Conservation (phyloP, 1,284 basidiomycete genomes). For the Cryptococcus amylolentus region DNA sequence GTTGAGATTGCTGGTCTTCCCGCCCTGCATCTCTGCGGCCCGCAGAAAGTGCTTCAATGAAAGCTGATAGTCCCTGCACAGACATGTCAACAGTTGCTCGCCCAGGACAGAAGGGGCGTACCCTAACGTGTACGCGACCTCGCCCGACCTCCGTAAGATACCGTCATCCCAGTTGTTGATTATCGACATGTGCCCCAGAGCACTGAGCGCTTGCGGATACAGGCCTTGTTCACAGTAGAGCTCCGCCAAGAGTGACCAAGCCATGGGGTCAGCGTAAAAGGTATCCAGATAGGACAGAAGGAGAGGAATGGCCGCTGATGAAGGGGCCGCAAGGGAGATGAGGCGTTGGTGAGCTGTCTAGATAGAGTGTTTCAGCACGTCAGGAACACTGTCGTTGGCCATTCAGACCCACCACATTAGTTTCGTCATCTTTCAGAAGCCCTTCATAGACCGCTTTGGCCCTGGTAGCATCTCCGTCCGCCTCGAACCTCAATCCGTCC, state of each 20-base stretch:
- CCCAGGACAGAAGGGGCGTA: constrained; percentile 14
- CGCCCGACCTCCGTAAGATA: constrained; percentile 36
- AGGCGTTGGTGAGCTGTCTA: constrained; percentile 80
- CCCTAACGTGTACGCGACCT: constrained; percentile 44
- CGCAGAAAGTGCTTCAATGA: constrained; percentile 79
- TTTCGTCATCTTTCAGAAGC: constrained; percentile 66
- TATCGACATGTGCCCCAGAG: constrained; percentile 41
- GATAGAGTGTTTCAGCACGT: neutral
- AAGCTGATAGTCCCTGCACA: constrained; percentile 59
- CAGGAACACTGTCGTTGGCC: neutral
- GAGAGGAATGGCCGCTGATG: constrained; percentile 65
- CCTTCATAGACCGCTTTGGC: constrained; percentile 57
- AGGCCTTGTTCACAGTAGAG: constrained; percentile 75
- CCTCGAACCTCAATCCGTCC: constrained; percentile 82
- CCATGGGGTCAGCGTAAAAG: constrained; percentile 87
- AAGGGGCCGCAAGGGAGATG: constrained; percentile 59
- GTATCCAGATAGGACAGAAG: constrained; percentile 81
- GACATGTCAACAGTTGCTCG: too few species aligned
- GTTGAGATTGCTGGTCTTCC: constrained; percentile 29
- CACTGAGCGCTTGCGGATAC: constrained; percentile 51
- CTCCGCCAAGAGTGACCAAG: constrained; percentile 89
- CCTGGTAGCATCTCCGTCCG: constrained; percentile 53
- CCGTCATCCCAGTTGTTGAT: constrained; percentile 42
- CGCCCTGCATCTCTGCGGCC: constrained; percentile 75
- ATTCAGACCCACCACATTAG: constrained; percentile 64